Evolutionary conservation across 2,329 filamentous ascomycete genomes (phyloP).

Genomic region (Fusarium burgessii): DNA sequence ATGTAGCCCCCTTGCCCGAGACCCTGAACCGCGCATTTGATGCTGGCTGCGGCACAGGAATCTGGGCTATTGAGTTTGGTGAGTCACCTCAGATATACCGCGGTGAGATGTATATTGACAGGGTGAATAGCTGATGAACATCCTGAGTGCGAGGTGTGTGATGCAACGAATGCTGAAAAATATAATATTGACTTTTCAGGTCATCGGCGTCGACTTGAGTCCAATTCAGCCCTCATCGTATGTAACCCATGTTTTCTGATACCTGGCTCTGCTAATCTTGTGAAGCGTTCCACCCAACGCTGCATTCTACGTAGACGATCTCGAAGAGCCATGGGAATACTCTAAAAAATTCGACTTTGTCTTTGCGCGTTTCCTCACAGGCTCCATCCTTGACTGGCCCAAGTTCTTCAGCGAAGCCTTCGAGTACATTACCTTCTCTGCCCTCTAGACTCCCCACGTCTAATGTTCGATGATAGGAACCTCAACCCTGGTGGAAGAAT

Average conservation of each 20-base stretch:
- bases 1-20: not conserved
- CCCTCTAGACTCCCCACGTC: rapidly evolving
- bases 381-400: conserved; percentile 27
- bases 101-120: not conserved
- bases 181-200: not conserved
- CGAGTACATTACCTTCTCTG: not conserved
- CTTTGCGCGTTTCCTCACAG: conserved; percentile 28
- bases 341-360: conserved; percentile 27
- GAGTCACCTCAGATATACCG: not conserved
- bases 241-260: rapidly evolving
- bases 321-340: conserved; percentile 22
- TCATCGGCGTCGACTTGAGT: conserved; percentile 29
- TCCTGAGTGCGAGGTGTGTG: conserved; percentile 21
- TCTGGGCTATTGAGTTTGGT: conserved; percentile 37
- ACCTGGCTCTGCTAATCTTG: rapidly evolving
- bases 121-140: conserved; percentile 15
- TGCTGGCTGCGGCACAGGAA: conserved; percentile 26
- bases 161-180: rapidly evolving
- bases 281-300: conserved; percentile 26
- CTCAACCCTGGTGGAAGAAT: conserved; percentile 13
- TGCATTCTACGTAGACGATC: conserved; percentile 24
- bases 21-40: conserved; percentile 1
- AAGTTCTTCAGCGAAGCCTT: conserved; percentile 27
- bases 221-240: conserved; percentile 26
- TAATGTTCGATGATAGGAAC: not conserved